Evolutionary conservation across 2,329 filamentous ascomycete genomes (phyloP), one percentile per base, ranked within the genome.

Genomic region (Beauveria australis): DNA sequence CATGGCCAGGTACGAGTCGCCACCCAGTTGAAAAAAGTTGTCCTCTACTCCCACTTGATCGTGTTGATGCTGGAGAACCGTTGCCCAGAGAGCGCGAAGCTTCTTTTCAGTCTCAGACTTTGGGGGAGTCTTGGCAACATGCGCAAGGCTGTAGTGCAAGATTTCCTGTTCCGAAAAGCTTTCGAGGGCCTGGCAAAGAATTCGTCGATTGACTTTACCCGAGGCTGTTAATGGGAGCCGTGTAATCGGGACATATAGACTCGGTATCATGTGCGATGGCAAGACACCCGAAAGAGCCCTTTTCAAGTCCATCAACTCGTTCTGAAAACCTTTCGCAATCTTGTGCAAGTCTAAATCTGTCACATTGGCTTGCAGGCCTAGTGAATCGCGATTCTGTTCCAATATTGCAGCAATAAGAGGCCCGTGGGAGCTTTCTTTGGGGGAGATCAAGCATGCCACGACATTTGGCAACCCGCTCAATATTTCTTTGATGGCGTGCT

Each of bases 191-290:
- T 41, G 58, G 48, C 51, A 44, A 33, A 64, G 43, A 26, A 37
- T 53, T 49, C 57, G 62, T 14, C 63, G 51, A 53, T 64, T 62
- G 7, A 53, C 33, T 53, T 64, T 64, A 14, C 41, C 53, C 24
- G 63, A 63, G 3, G 62, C 44, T 18, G 59, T 63, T 16, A 64
- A 51, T 30, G 63, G 63, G 37, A 64, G 62, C 12, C 33, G 54
- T 16, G 44, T 46, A 30, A 54, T 62, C 24, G 60, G 60, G 16
- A 64, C 55, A 48, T 51, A 64, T 16, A 63, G 51, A 18, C 53
- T 63, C 16, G 63, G 63, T 8, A 64, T 60, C 60, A 64, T 64
- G 54, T 64, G 63, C 22, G 49, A 46, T 7, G 63, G 63, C 19
- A 64, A 59, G 19, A 47, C 51, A 26, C 24, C 30, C 41, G 60